These are phyloP conservation scores for Auriculariales sp. DNA, from an alignment of 768 basidiomycete species.

Conservation along the genomic window DNA sequence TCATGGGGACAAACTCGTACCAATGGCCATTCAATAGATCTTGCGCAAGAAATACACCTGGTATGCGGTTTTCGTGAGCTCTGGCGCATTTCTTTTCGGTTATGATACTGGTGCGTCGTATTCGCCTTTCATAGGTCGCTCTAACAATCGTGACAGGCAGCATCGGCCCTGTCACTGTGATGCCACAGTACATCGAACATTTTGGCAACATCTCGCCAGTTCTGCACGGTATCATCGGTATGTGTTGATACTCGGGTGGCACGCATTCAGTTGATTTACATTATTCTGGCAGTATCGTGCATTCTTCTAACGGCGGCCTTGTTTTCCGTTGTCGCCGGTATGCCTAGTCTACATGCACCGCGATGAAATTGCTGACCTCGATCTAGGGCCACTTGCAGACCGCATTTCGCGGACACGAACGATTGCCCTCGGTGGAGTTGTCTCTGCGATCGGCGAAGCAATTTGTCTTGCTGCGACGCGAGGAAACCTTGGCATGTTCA, in stretches of 20 bases:
- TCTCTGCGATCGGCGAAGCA: slow-evolving; percentile 27
- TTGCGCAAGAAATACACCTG: slow-evolving; percentile 13
- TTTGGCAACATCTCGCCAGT: slow-evolving; percentile 23
- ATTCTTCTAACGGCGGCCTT: slow-evolving; percentile 28
- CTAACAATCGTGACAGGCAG: slow-evolving; percentile 11
- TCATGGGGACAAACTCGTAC: too few species aligned
- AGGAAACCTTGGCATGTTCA: slow-evolving; percentile 21
- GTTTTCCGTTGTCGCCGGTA: slow-evolving; percentile 25
- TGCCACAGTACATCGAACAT: slow-evolving; percentile 26
- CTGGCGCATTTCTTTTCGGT: slow-evolving; percentile 22
- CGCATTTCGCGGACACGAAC: slow-evolving; percentile 30
- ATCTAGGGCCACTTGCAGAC: slow-evolving; percentile 31
- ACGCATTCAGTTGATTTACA: too few species aligned
- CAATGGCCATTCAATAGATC: too few species aligned
- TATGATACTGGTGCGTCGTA: slow-evolving; percentile 18
- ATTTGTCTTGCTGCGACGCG: slow-evolving; percentile 21
- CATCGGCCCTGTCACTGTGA: slow-evolving; percentile 32
- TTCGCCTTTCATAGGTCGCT: background rate
- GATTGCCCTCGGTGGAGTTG: slow-evolving; percentile 26
- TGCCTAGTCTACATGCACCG: too few species aligned
- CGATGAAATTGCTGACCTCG: too few species aligned
- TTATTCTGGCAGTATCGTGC: too few species aligned
- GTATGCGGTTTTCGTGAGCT: slow-evolving; percentile 16
- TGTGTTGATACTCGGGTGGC: too few species aligned
- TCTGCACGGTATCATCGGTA: slow-evolving; percentile 28